A percentile compares a stretch with the other conserved stretches of the same genome.
Evolutionary conservation across 75 land plant genomes (phyloP).

Genomic region (Pinus albicaulis): DNA sequence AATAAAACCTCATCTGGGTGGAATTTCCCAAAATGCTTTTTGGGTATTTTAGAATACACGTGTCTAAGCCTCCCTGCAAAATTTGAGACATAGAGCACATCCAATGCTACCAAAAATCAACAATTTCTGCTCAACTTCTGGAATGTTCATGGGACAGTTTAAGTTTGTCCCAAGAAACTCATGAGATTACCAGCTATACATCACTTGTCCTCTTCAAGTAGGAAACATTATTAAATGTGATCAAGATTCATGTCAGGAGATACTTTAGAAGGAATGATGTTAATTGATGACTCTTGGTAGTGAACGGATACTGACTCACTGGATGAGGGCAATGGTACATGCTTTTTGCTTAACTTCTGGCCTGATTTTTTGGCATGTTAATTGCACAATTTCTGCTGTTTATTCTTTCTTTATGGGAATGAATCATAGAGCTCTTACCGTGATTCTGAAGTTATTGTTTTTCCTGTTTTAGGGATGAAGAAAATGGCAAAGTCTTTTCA

Average conservation of each 20-base stretch:
- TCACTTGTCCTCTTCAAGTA: neutral
- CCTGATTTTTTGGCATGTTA: neutral
- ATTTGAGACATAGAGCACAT: too few relatives aligned
- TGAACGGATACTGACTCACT: neutral
- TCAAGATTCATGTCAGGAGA: neutral
- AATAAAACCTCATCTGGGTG: too few relatives aligned
- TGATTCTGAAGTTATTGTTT: neutral
- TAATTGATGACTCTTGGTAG: slow-evolving; percentile 2
- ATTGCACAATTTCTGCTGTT: neutral
- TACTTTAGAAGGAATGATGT: neutral
- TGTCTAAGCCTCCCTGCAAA: too few relatives aligned
- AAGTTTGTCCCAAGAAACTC: neutral
- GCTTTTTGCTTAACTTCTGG: neutral
- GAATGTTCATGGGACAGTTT: neutral
- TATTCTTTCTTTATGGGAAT: neutral
- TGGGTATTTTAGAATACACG: too few relatives aligned
- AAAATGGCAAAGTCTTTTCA: slow-evolving; percentile 4
- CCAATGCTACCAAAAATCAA: too few relatives aligned
- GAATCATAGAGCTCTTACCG: neutral
- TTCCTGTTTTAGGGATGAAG: neutral
- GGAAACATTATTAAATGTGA: neutral
- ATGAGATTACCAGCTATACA: neutral
- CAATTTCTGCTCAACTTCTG: neutral
- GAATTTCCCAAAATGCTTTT: too few relatives aligned
- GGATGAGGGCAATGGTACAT: neutral